Conservation (phyloP, 345 rosid genomes). For the Chamaenerion angustifolium region DNA sequence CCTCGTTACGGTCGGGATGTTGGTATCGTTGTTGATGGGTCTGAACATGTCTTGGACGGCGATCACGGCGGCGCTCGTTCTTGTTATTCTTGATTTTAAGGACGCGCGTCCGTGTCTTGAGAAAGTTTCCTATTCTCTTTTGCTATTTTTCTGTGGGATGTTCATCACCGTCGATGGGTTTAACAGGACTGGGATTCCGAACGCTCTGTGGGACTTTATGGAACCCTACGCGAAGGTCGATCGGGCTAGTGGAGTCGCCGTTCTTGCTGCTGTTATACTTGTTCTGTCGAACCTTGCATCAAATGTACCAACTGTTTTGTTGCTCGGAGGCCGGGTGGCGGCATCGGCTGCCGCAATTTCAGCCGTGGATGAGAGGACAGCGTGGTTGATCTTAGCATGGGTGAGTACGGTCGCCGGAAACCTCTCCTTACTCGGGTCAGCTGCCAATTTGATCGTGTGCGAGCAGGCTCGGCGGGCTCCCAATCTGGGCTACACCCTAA, state of each 20-base stretch:
- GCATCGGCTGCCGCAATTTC: slow-evolving; percentile 20
- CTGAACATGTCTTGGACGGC: slow-evolving; percentile 90
- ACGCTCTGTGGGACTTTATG: slow-evolving; percentile 56
- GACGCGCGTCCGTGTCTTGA: slow-evolving; percentile 73
- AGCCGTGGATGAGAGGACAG: slow-evolving; percentile 11
- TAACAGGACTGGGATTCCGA: slow-evolving; percentile 76
- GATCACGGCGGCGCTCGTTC: slow-evolving; percentile 68
- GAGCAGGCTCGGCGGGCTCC: slow-evolving; percentile 20
- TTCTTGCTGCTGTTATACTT: slow-evolving; percentile 19
- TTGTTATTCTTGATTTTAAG: slow-evolving; percentile 68
- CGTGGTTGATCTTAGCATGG: slow-evolving; percentile 20
- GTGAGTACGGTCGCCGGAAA: slow-evolving; percentile 27
- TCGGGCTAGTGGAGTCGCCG: slow-evolving; percentile 25
- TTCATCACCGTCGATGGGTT: slow-evolving; percentile 75
- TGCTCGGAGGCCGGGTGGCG: slow-evolving; percentile 20
- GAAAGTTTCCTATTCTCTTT: slow-evolving; percentile 77
- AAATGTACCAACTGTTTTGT: slow-evolving; percentile 22
- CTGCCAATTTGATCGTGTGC: slow-evolving; percentile 23
- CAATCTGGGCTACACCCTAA: slow-evolving; percentile 10
- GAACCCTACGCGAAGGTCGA: slow-evolving; percentile 53
- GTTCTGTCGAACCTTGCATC: slow-evolving; percentile 20
- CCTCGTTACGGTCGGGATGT: slow-evolving; percentile 50
- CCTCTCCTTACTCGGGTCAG: slow-evolving; percentile 15
- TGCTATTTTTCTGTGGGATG: slow-evolving; percentile 85
- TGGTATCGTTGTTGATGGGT: slow-evolving; percentile 53